Percentiles rank a stretch among this genome's conserved stretches.
phyloP scores from a whole-genome alignment of 73 alveolate genomes.

The Paramecium pentaurelia region DNA sequence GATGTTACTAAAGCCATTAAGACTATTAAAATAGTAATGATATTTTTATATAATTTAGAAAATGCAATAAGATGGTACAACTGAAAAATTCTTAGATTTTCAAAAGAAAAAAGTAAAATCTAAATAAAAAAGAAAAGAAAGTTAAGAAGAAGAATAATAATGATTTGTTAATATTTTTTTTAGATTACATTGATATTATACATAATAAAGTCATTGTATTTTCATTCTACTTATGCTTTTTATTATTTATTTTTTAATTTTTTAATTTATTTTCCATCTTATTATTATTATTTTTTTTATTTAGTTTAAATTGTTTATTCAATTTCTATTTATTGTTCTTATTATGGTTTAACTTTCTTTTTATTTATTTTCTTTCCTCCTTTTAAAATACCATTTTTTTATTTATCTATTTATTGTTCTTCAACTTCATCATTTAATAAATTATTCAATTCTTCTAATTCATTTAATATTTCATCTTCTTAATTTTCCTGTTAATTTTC shows the following conservation, averaged over 20 bases:
- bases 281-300: not conserved
- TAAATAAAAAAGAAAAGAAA: conserved; percentile 5
- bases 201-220: not conserved
- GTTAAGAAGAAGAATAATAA: not conserved
- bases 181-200: not conserved
- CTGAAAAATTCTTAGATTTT: conserved; percentile 30
- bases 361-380: not conserved
- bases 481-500: not conserved
- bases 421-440: not conserved
- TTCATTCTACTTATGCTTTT: not conserved
- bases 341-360: not conserved
- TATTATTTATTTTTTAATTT: not conserved
- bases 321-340: not conserved
- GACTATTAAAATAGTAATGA: conserved; percentile 16
- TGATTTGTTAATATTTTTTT: not conserved
- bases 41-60: not conserved
- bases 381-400: not conserved
- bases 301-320: not conserved
- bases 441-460: not conserved
- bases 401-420: not conserved
- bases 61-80: conserved; percentile 58
- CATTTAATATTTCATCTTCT: not conserved
- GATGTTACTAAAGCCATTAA: conserved; percentile 41
- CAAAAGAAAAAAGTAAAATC: conserved; percentile 37
- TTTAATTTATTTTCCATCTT: not conserved